phyloP scores from a whole-genome alignment of 2,329 filamentous ascomycete genomes.

The Grosmannia penicillata region DNA sequence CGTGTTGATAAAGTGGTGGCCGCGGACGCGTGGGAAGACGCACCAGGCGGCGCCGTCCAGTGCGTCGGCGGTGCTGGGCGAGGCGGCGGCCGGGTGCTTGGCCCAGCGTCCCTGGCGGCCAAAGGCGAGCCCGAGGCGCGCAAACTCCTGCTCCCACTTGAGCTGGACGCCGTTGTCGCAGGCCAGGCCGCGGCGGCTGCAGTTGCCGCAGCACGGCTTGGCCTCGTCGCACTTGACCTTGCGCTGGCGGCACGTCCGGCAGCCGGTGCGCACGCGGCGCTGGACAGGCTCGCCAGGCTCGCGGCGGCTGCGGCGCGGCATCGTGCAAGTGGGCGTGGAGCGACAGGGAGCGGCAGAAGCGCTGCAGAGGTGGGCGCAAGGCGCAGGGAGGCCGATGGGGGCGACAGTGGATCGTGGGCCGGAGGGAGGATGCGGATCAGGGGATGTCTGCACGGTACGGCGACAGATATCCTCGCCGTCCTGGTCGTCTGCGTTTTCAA shows the following conservation, averaged over 20 bases:
- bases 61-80: background rate
- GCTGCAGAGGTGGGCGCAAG: too few relatives aligned
- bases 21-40: background rate
- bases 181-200: background rate
- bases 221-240: too few relatives aligned
- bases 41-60: background rate
- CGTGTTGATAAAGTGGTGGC: conserved; percentile 2
- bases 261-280: conserved; percentile 1
- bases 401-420: too few relatives aligned
- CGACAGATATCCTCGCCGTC: too few relatives aligned
- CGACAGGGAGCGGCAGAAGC: background rate
- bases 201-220: conserved; percentile 1
- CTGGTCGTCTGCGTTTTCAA: too few relatives aligned
- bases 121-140: background rate
- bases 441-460: too few relatives aligned
- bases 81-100: background rate
- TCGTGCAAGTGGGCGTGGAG: background rate
- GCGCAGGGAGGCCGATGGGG: too few relatives aligned
- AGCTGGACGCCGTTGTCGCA: conserved; percentile 1
- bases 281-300: background rate
- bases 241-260: background rate
- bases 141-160: conserved; percentile 4
- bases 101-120: background rate
- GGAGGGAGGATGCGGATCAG: too few relatives aligned
- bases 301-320: background rate